Percentiles rank a stretch among this genome's conserved stretches.
These are phyloP conservation scores for Penicillium sclerotiorum DNA, from an alignment of 2,329 filamentous ascomycete genomes.

Conservation along the genomic window DNA sequence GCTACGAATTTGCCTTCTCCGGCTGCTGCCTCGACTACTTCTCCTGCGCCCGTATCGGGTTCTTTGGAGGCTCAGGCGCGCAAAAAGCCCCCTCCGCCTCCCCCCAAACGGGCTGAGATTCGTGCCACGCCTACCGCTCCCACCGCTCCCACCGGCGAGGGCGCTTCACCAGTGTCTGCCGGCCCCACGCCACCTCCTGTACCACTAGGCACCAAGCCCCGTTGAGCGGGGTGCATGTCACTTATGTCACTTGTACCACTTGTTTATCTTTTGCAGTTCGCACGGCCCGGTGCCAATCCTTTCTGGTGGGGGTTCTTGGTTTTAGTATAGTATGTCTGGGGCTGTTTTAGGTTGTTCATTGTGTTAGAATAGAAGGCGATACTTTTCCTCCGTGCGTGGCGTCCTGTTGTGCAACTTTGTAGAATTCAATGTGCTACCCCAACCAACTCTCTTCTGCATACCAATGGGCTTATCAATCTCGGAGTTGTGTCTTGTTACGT, in stretches of 20 bases:
- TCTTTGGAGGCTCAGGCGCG: conserved; percentile 28
- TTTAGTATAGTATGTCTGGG: background rate
- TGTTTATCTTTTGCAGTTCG: background rate
- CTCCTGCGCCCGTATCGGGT: conserved; percentile 21
- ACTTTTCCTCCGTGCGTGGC: background rate
- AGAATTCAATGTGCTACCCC: background rate
- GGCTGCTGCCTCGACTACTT: conserved; percentile 17
- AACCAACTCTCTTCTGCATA: background rate
- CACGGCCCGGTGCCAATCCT: conserved; percentile 2
- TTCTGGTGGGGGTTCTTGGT: background rate
- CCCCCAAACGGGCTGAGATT: conserved; percentile 58
- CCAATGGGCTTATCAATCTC: background rate
- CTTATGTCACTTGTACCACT: background rate
- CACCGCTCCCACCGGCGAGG: no score
- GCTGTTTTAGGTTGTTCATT: background rate
- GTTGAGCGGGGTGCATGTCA: conserved; percentile 30
- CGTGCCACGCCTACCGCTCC: conserved; percentile 32
- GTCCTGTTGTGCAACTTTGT: background rate
- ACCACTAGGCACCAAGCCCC: conserved; percentile 60
- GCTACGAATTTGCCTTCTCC: conserved; percentile 21
- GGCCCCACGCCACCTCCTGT: conserved; percentile 55
- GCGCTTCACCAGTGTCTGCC: conserved; percentile 30
- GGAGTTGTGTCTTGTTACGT: no score
- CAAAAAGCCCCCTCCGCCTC: conserved; percentile 59
- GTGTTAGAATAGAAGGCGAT: background rate